Evolutionary conservation across 176 grass and related monocot genomes (phyloP), one percentile per base, ranked within the genome.

Genomic region (Avena atlantica): DNA sequence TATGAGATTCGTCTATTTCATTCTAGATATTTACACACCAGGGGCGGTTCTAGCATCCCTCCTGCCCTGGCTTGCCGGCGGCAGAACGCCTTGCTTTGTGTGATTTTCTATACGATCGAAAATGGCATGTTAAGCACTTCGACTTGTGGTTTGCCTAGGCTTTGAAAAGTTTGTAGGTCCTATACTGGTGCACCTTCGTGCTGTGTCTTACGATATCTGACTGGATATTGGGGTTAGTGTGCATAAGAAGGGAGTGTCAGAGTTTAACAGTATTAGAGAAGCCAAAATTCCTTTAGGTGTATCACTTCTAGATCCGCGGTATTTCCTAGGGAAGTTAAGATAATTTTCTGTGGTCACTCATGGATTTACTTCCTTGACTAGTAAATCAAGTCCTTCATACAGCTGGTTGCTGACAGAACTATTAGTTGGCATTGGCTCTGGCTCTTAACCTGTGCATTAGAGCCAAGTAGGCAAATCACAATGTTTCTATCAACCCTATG

Each of bases 401-500:
- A 74, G 89, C 79, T 87, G 36, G 79, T 64, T 87, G 40, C 51
- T 77, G 60, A 78, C 42, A 53, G 81, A 81, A 37, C 71, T 82
- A 78, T 88, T 91, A 77, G 76, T 88, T 85, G 70, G 62, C 20
- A 69, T 91, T 86, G 90, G 58, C 70, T 47, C 31, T 66, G 15
- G 53, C 71, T 88, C 27, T 91, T 86, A 81, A 88, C 86, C 47
- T 53, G 59, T 88, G 82, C 11, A 71, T 81, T 62, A 65, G 62
- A 74, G 27, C n/a, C 77, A 91, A 86, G 63, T 76, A 78, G 10
- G 27, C 61, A 81, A 88, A 80, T 8, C 52, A 88, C 81, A 85
- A 78, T 85, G 63, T 88, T 85, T 85, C 76, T 31, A 72, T 91
- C 59, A 64, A 27, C 70, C 86, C 71, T 78, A 78, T 86, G 85